These are phyloP conservation scores for Cucurbita argyrosperma DNA, from an alignment of 306 rosid genomes.

Conservation along the genomic window DNA sequence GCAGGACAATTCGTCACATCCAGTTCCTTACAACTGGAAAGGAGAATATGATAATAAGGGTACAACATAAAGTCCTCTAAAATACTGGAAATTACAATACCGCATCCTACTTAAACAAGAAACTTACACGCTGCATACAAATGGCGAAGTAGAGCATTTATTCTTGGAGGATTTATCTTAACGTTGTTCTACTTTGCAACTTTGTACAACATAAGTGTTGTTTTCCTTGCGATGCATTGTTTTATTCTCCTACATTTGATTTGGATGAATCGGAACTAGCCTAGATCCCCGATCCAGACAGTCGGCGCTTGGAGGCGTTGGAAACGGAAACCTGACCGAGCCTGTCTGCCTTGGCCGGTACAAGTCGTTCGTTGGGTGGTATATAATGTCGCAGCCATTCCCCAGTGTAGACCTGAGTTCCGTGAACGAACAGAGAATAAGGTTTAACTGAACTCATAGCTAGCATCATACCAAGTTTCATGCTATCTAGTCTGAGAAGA, in stretches of 20 bases:
- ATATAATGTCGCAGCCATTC: conserved; percentile 65
- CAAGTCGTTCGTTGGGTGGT: conserved; percentile 35
- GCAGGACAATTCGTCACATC: too few relatives aligned
- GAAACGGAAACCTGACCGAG: conserved; percentile 64
- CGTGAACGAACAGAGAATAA: not conserved
- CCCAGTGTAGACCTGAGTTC: conserved; percentile 55
- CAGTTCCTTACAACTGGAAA: too few relatives aligned
- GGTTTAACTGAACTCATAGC: not conserved
- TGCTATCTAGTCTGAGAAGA: not conserved
- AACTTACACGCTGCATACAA: too few relatives aligned
- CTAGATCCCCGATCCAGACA: conserved; percentile 54
- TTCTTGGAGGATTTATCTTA: too few relatives aligned
- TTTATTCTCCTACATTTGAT: not conserved
- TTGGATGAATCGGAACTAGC: not conserved
- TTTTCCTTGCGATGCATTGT: not conserved
- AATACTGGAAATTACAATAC: too few relatives aligned
- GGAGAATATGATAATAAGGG: too few relatives aligned
- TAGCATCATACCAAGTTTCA: not conserved
- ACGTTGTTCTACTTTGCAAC: too few relatives aligned
- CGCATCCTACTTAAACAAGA: too few relatives aligned
- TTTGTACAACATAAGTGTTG: not conserved
- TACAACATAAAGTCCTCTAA: too few relatives aligned
- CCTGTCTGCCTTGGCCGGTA: conserved; percentile 33
- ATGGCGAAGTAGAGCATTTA: too few relatives aligned
- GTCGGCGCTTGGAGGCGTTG: conserved; percentile 65